Conservation (phyloP, 2,329 filamentous ascomycete genomes). For the Fusarium sp. region DNA sequence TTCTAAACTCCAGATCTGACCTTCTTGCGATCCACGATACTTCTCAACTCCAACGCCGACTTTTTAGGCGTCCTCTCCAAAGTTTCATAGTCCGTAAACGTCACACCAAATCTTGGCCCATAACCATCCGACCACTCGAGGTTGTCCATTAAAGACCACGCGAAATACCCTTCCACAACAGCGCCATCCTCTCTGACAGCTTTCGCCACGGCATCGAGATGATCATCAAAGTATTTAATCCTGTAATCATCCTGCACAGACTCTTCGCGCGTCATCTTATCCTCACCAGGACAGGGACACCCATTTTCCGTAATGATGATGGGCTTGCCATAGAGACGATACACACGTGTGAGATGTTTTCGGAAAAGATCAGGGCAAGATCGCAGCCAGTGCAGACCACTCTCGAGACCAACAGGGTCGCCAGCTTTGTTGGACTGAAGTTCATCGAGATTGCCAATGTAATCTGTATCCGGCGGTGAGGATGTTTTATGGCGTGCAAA, state of each 20-base stretch:
- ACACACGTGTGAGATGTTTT: constrained; percentile 21
- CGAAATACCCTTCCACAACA: constrained; percentile 23
- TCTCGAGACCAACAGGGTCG: constrained; percentile 1
- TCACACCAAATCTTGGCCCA: constrained; percentile 29
- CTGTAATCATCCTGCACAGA: constrained; percentile 53
- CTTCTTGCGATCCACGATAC: constrained; percentile 1
- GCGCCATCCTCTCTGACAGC: constrained; percentile 23
- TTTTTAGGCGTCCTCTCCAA: constrained; percentile 30
- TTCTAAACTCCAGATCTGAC: too few relatives aligned
- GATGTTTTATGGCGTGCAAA: constrained; percentile 12
- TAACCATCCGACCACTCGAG: constrained; percentile 34
- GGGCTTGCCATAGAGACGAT: constrained; percentile 28
- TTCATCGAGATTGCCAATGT: constrained; percentile 24
- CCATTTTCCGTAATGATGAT: constrained; percentile 33
- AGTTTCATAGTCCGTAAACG: constrained; percentile 26
- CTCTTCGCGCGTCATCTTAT: constrained; percentile 42
- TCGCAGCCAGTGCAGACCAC: constrained; percentile 23
- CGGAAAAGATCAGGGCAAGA: constrained; percentile 28
- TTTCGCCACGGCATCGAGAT: constrained; percentile 51
- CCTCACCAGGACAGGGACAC: constrained; percentile 27
- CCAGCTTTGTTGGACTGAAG: constrained; percentile 20
- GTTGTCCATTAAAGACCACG: constrained; percentile 36
- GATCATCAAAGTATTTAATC: constrained; percentile 52
- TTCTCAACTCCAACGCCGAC: constrained; percentile 13
- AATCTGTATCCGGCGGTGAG: constrained; percentile 1